These are phyloP conservation scores for Amoeboaphelidium protococcarum DNA, from an alignment of 371 early-diverging fungal species.

Conservation along the genomic window DNA sequence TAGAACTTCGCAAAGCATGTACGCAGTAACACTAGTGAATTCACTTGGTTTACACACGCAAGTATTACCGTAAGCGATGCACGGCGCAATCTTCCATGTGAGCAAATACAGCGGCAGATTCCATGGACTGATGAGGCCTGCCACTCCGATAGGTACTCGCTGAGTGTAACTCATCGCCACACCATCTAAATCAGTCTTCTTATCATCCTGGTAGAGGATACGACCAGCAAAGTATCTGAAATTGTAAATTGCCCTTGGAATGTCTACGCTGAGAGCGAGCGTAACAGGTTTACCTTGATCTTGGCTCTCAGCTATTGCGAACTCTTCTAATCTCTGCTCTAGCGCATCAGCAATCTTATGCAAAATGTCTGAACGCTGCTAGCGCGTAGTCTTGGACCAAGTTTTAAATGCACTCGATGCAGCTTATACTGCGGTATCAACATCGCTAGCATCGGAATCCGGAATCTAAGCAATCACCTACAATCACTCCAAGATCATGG, in stretches of 20 bases:
- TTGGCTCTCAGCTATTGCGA: slow-evolving; percentile 21
- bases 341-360: slow-evolving; percentile 29
- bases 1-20: slow-evolving; percentile 26
- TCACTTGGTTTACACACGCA: slow-evolving; percentile 45
- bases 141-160: slow-evolving; percentile 32
- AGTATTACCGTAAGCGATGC: slow-evolving; percentile 37
- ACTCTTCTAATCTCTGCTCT: slow-evolving; percentile 17
- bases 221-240: slow-evolving; percentile 38
- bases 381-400: slow-evolving; percentile 25
- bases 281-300: slow-evolving; percentile 37
- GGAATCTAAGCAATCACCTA: slow-evolving; percentile 23
- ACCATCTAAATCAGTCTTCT: slow-evolving; percentile 12
- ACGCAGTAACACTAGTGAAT: slow-evolving; percentile 36
- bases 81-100: slow-evolving; percentile 52
- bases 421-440: slow-evolving; percentile 31
- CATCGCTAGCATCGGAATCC: slow-evolving; percentile 26
- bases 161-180: slow-evolving; percentile 17
- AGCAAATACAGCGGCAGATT: slow-evolving; percentile 36
- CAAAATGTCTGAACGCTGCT: slow-evolving; percentile 19
- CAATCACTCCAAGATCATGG: neutral
- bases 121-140: slow-evolving; percentile 40
- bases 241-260: slow-evolving; percentile 31
- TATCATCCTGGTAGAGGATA: slow-evolving; percentile 10
- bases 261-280: slow-evolving; percentile 28
- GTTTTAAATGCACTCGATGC: slow-evolving; percentile 26